A percentile compares a stretch with the other conserved stretches of the same genome.
Conservation (phyloP, 768 basidiomycete genomes). For the Dendrothele bispora region DNA sequence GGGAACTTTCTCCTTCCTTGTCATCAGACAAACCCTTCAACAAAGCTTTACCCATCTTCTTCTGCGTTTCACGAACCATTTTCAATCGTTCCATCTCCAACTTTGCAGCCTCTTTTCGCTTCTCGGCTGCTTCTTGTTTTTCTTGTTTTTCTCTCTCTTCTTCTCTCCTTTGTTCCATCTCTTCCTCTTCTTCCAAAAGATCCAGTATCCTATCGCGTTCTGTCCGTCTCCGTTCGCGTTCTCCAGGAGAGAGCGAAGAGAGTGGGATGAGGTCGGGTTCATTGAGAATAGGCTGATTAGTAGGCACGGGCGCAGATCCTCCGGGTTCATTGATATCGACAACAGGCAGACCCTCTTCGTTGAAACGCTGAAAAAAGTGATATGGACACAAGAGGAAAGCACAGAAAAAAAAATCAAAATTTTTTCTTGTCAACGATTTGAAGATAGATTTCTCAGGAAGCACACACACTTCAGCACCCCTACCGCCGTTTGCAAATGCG, state of each 20-base stretch:
- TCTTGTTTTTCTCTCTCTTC: constrained; percentile 38
- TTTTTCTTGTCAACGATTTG: not conserved
- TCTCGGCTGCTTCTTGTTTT: constrained; percentile 47
- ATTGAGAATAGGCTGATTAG: constrained; percentile 31
- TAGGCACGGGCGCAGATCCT: constrained; percentile 12
- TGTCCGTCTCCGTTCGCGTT: constrained; percentile 50
- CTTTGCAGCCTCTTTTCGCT: constrained; percentile 52
- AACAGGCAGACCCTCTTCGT: constrained; percentile 80
- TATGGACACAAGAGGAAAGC: no score
- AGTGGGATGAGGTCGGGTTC: constrained; percentile 50
- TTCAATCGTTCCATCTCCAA: constrained; percentile 47
- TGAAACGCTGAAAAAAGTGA: constrained; percentile 59
- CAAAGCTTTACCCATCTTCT: constrained; percentile 76
- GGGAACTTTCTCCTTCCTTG: constrained; percentile 34
- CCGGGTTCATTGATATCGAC: constrained; percentile 72
- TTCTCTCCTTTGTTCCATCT: constrained; percentile 39
- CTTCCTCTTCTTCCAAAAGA: constrained; percentile 71
- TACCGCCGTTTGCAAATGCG: constrained; percentile 22
- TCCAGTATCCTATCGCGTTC: constrained; percentile 68
- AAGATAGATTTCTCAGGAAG: constrained; percentile 5
- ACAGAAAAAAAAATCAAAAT: constrained; percentile 12
- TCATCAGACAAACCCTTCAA: constrained; percentile 44
- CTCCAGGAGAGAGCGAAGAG: constrained; percentile 41
- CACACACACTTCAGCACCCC: constrained; percentile 36
- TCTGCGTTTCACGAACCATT: constrained; percentile 57